Evolutionary conservation across 2,329 filamentous ascomycete species (phyloP).

Genomic region (Emericellopsis atlantica): DNA sequence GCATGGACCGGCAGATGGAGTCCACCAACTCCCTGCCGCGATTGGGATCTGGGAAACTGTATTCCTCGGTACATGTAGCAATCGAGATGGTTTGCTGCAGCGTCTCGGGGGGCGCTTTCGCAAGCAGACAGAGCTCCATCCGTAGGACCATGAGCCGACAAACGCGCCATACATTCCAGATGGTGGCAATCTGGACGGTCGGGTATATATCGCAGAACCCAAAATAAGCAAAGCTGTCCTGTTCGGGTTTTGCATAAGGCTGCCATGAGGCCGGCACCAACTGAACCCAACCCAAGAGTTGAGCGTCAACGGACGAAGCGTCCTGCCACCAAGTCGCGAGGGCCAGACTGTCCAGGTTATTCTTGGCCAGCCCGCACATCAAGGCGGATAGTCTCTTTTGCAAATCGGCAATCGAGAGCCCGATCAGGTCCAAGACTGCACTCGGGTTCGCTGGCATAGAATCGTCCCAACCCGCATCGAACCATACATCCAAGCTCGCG

Average conservation of each 20-base stretch:
- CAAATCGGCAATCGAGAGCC: slow-evolving; percentile 5
- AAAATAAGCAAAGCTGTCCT: slow-evolving; percentile 3
- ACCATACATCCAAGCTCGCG: slow-evolving; percentile 5
- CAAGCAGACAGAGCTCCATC: slow-evolving; percentile 5
- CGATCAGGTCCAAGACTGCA: slow-evolving; percentile 6
- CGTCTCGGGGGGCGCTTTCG: slow-evolving; percentile 2
- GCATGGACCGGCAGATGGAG: slow-evolving; percentile 6
- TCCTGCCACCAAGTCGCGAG: slow-evolving; percentile 5
- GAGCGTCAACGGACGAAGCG: slow-evolving; percentile 3
- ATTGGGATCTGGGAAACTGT: slow-evolving; percentile 4
- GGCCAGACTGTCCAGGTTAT: slow-evolving; percentile 2
- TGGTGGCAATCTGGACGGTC: slow-evolving; percentile 7
- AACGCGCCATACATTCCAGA: slow-evolving; percentile 8
- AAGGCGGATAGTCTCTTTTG: slow-evolving; percentile 3
- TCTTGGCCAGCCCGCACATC: neutral
- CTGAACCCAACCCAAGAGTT: slow-evolving; percentile 6
- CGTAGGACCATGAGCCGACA: slow-evolving; percentile 6
- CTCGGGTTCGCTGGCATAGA: slow-evolving; percentile 6
- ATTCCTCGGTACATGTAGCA: slow-evolving; percentile 5
- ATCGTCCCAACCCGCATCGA: slow-evolving; percentile 5
- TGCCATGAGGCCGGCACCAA: slow-evolving; percentile 6
- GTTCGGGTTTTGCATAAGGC: slow-evolving; percentile 3
- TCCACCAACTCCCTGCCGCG: slow-evolving; percentile 6
- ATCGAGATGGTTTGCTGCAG: slow-evolving; percentile 4
- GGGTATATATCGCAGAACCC: slow-evolving; percentile 7